Evolutionary conservation across 2,329 filamentous ascomycete genomes (phyloP), one percentile per base, ranked within the genome.

Genomic region (Blastomyces parvus): DNA sequence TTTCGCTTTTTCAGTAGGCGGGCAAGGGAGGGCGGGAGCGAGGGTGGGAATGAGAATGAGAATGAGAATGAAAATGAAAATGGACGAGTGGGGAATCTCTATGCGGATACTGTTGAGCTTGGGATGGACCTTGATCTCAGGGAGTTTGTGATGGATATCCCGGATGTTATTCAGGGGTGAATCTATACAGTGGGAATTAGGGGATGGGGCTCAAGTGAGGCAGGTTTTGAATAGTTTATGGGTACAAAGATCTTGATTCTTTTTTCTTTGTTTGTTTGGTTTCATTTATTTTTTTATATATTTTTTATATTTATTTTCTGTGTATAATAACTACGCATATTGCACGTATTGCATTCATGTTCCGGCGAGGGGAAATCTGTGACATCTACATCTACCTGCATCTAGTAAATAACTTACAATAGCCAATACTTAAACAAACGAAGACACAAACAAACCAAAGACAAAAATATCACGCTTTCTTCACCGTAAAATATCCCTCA

Each of bases 21-120:
- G 22, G 33, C n/a, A 0, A 6, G 22, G 3, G 14, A 25, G 2
- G 53, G 53, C 3, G 6, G 8, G 17, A 33, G 5, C 3, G 53
- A 14, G 30, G 3, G 5, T 14, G 53, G 17, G 53, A 40, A 40
- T 19, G 36, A 11, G 46, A n/a, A 14, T 25, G 42, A 2, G 17
- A 9, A 60, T 50, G 25, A 19, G 25, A 33, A n/a, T 42, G 36
- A 3, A 11, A 25, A 36, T 25, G 58, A 4, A n/a, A 17, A 52
- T 50, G 25, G 25, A 30, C 17, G 11, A 27, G 17, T 11, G 5
- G 77, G 69, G 61, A 86, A 78, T 52, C 9, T 72, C 70, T 3
- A 78, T 76, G 25, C 86, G 73, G 57, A 83, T 77, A 40, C 80
- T 19, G 17, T 5, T 75, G 60, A 81, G 77, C 46, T 85, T 76